A percentile compares a stretch with the other conserved stretches of the same genome.
phyloP scores from a whole-genome alignment of 768 basidiomycete genomes.

The Collybiopsis luxurians region DNA sequence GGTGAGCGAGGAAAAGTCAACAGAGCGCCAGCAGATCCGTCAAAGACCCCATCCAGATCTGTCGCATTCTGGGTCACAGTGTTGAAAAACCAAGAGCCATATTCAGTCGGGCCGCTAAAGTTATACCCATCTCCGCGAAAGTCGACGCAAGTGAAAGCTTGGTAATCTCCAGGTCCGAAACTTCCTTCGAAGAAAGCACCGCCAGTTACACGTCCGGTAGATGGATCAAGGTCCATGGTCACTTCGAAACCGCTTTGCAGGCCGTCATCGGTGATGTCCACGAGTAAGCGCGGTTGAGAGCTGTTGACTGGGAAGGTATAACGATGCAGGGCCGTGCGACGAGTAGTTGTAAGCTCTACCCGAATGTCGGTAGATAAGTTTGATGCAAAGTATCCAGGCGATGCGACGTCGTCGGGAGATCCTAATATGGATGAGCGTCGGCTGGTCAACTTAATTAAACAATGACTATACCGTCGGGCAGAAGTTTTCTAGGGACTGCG shows the following conservation, averaged over 20 bases:
- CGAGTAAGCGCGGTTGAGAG: constrained; percentile 46
- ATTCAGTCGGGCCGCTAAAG: constrained; percentile 48
- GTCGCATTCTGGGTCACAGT: background rate
- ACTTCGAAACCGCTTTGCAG: constrained; percentile 49
- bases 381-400: constrained; percentile 65
- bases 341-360: constrained; percentile 58
- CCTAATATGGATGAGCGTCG: constrained; percentile 27
- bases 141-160: constrained; percentile 57
- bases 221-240: constrained; percentile 43
- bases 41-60: background rate
- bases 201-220: constrained; percentile 48
- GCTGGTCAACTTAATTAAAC: too few relatives aligned
- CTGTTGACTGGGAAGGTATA: constrained; percentile 53
- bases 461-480: constrained; percentile 43
- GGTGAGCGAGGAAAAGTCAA: constrained; percentile 43
- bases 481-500: constrained; percentile 45
- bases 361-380: constrained; percentile 59
- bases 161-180: constrained; percentile 59
- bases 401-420: constrained; percentile 56
- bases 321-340: constrained; percentile 57
- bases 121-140: constrained; percentile 53
- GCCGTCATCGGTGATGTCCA: constrained; percentile 65
- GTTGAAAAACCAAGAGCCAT: constrained; percentile 37
- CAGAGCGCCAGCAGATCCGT: constrained; percentile 32
- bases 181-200: constrained; percentile 48